Evolutionary conservation across 139 green algal genomes (phyloP), one percentile per base, ranked within the genome.

Genomic region (Tetratostichococcus sp.): DNA sequence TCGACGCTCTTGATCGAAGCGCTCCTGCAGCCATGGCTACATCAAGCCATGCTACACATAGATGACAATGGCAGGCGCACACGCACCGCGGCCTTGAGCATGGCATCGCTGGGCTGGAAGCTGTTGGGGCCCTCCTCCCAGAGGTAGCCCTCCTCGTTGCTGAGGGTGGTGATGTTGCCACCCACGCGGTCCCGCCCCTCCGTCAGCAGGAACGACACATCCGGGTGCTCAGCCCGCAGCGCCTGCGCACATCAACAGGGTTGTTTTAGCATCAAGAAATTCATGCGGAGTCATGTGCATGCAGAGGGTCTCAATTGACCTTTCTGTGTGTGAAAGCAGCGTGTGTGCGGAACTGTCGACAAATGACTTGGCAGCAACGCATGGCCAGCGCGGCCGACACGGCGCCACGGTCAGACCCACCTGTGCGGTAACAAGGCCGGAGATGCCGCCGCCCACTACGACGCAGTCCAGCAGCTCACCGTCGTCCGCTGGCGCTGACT

Each of bases 51-150:
- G n/a, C n/a, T n/a, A n/a, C n/a, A n/a, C n/a, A n/a, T n/a, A n/a
- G n/a, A n/a, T n/a, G n/a, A n/a, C n/a, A n/a, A n/a, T n/a, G n/a
- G n/a, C n/a, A n/a, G n/a, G n/a, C n/a, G n/a, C 28, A 16, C 19
- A 82, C 86, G 35, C 74, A 96, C 93, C 43, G 95, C 92, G 11
- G 92, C 90, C 75, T 94, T 91, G 50, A 99, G 89, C 75, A 99
- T 94, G 71, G 85, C 66, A 81, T 97, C 94, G 81, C 89, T 95
- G 33, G 96, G 96, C 86, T 98, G 94, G 86, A 98, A 99, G 42
- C 87, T 96, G 89, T 98, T 99, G 65, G 96, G 96, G 19, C 96
- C 96, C 75, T 98, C 94, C 84, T 99, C 96, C 96, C 96, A 99
- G 16, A 97, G 69, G 74, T 94, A 98, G n/a, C 91, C 91, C 32